Evolutionary conservation across 2,329 filamentous ascomycete species (phyloP).

Genomic region (Elsinoe perseae): DNA sequence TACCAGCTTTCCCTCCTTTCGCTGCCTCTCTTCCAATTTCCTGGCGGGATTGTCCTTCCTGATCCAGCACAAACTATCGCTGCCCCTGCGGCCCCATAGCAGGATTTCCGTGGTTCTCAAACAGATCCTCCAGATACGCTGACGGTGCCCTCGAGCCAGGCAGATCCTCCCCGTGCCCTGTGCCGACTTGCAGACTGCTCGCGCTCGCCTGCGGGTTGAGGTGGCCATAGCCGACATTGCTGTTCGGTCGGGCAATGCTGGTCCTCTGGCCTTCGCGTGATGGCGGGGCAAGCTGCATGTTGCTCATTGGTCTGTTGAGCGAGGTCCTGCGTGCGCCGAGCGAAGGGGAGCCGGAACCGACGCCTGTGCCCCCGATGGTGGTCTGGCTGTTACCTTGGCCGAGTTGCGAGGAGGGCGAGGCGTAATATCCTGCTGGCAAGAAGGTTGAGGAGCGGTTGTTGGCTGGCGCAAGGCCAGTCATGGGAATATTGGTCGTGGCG

Average conservation of each 20-base stretch:
- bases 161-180: conserved; percentile 45
- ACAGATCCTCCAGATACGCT: conserved; percentile 81
- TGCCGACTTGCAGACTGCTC: conserved; percentile 29
- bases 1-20: neutral
- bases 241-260: conserved; percentile 13
- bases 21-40: neutral
- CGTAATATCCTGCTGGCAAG: conserved; percentile 86
- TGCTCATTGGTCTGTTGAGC: conserved; percentile 18
- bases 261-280: conserved; percentile 17
- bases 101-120: conserved; percentile 58
- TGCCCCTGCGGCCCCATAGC: neutral
- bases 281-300: conserved; percentile 16
- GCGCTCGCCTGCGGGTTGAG: conserved; percentile 31
- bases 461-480: conserved; percentile 19
- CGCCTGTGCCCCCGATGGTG: conserved; percentile 34
- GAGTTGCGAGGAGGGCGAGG: conserved; percentile 53
- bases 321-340: conserved; percentile 25
- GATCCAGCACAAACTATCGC: too few relatives aligned
- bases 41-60: neutral
- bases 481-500: conserved; percentile 24
- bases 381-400: conserved; percentile 35
- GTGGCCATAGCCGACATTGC: conserved; percentile 5
- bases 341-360: conserved; percentile 29
- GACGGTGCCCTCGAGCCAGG: conserved; percentile 70
- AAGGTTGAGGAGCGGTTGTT: conserved; percentile 65